Conservation (phyloP, 2,329 filamentous ascomycete species). For the Talaromyces sp. region DNA sequence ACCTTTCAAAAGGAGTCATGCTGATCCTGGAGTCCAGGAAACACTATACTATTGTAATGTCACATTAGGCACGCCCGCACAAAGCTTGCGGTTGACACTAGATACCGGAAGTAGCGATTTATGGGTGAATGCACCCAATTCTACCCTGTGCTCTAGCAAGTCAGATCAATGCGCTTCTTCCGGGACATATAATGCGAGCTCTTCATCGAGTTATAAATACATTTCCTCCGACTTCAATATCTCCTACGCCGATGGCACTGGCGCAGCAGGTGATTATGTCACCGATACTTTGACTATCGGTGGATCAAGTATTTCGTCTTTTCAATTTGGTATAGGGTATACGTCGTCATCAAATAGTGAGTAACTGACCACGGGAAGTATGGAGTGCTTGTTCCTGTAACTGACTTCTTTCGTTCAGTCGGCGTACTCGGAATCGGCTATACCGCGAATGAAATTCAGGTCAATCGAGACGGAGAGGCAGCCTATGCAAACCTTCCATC, state of each 20-base stretch:
- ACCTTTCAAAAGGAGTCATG: neutral
- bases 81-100: slow-evolving; percentile 55
- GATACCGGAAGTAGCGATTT: slow-evolving; percentile 63
- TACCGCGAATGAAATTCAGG: slow-evolving; percentile 62
- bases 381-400: neutral
- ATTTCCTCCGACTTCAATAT: slow-evolving; percentile 80
- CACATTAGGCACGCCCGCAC: slow-evolving; percentile 55
- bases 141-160: slow-evolving; percentile 45
- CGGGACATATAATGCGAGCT: slow-evolving; percentile 52
- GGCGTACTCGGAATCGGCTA: slow-evolving; percentile 88
- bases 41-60: slow-evolving; percentile 59
- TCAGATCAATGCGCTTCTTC: slow-evolving; percentile 44
- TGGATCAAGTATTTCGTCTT: slow-evolving; percentile 45
- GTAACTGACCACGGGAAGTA: slow-evolving; percentile 14
- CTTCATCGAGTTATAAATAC: slow-evolving; percentile 72
- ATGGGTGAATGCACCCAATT: slow-evolving; percentile 55
- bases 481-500: slow-evolving; percentile 68
- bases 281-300: slow-evolving; percentile 65
- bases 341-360: slow-evolving; percentile 47
- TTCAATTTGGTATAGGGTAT: slow-evolving; percentile 61
- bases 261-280: slow-evolving; percentile 74
- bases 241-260: slow-evolving; percentile 77
- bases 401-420: slow-evolving; percentile 41
- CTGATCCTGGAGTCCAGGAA: slow-evolving; percentile 31
- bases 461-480: slow-evolving; percentile 49